Evolutionary conservation across 805 yeast species (phyloP).

Genomic region (Ogataea naganishii): DNA sequence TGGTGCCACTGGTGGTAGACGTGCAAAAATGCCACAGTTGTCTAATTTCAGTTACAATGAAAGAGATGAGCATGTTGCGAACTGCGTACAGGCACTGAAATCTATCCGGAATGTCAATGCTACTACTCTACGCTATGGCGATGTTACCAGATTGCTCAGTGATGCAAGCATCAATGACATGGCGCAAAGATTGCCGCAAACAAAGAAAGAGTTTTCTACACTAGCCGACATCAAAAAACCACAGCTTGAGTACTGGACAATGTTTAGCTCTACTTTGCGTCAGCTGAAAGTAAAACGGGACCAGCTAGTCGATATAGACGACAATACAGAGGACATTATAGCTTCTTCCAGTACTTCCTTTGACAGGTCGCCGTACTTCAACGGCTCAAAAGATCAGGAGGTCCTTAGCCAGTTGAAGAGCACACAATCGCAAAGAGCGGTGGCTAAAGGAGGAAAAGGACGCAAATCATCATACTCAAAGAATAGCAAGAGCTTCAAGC

Average conservation of each 20-base stretch:
- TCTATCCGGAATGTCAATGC: slow-evolving; percentile 33
- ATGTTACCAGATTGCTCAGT: too few species aligned
- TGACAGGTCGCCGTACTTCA: slow-evolving; percentile 7
- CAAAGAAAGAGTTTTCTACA: slow-evolving; percentile 34
- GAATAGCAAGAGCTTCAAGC: too few species aligned
- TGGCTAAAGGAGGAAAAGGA: too few species aligned
- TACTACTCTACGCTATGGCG: too few species aligned
- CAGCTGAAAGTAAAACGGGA: slow-evolving; percentile 11
- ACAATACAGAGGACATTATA: slow-evolving; percentile 7
- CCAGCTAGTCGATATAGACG: slow-evolving; percentile 1
- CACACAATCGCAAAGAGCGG: too few species aligned
- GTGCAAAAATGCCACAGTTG: not conserved
- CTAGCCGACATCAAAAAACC: slow-evolving; percentile 26
- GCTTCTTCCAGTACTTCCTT: slow-evolving; percentile 12
- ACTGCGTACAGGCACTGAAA: slow-evolving; percentile 25
- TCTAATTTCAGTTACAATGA: slow-evolving; percentile 7
- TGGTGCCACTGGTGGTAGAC: not conserved
- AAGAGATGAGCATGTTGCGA: slow-evolving; percentile 20
- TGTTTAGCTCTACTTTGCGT: slow-evolving; percentile 15
- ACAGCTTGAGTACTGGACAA: slow-evolving; percentile 19
- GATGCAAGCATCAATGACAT: slow-evolving; percentile 40
- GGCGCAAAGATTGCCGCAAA: slow-evolving; percentile 46
- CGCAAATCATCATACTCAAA: too few species aligned
- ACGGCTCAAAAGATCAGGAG: slow-evolving; percentile 4
- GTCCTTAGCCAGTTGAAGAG: slow-evolving; percentile 7